phyloP scores from a whole-genome alignment of 2,329 filamentous ascomycete species.

The Sporothrix curviconia region DNA sequence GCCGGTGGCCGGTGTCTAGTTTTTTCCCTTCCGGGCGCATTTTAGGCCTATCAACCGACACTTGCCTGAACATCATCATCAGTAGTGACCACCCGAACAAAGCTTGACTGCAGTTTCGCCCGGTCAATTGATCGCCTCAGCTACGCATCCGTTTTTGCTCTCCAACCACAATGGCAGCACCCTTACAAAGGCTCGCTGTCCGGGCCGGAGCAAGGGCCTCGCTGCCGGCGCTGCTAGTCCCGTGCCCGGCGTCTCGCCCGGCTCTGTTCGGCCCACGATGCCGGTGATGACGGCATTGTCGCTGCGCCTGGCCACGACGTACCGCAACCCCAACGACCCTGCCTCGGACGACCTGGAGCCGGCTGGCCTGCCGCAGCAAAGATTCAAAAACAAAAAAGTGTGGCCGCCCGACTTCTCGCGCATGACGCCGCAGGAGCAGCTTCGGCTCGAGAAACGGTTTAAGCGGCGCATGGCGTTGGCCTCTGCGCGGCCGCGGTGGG shows the following conservation, averaged over 20 bases:
- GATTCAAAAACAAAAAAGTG: constrained; percentile 58
- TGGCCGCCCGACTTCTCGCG: constrained; percentile 74
- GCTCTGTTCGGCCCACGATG: background rate
- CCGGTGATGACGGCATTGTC: background rate
- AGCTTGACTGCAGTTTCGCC: too few species aligned
- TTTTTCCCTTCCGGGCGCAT: too few species aligned
- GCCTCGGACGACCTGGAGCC: background rate
- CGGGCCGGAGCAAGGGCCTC: background rate
- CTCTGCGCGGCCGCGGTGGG: constrained; percentile 56
- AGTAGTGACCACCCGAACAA: too few species aligned
- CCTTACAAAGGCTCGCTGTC: background rate
- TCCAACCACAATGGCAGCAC: background rate
- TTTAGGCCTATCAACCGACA: too few species aligned
- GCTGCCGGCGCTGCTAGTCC: background rate
- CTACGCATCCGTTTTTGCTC: too few species aligned
- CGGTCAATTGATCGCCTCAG: too few species aligned
- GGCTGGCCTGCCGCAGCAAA: background rate
- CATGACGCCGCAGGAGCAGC: constrained; percentile 65
- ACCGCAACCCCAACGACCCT: background rate
- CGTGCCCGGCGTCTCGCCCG: background rate
- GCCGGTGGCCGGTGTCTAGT: too few species aligned
- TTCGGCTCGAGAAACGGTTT: constrained; percentile 72
- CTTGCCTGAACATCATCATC: too few species aligned
- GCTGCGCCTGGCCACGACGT: background rate
- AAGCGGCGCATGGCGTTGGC: constrained; percentile 61